Percentiles rank a stretch among this genome's conserved stretches.
These are phyloP conservation scores for Coleophoma eucalyptorum DNA, from an alignment of 2,329 filamentous ascomycete genomes.

Conservation along the genomic window DNA sequence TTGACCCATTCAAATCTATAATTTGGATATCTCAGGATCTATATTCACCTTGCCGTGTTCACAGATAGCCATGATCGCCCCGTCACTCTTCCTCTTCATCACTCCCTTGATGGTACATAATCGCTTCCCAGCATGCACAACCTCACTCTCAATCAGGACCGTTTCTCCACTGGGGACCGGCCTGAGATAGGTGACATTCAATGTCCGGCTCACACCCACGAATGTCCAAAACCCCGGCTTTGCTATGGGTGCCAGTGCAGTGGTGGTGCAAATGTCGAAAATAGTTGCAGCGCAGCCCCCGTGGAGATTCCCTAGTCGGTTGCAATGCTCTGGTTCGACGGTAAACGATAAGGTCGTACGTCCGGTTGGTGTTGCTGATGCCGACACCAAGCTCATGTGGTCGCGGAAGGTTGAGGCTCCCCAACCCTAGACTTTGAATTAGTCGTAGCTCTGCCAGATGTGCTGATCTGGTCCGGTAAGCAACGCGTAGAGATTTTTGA, in stretches of 20 bases:
- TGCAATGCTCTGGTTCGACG: constrained; percentile 47
- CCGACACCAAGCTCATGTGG: constrained; percentile 17
- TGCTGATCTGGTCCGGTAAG: too few relatives aligned
- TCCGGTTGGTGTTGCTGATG: constrained; percentile 15
- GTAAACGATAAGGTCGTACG: constrained; percentile 37
- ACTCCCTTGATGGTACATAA: constrained; percentile 47
- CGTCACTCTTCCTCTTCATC: constrained; percentile 50
- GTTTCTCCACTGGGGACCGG: constrained; percentile 56
- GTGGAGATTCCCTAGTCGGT: constrained; percentile 51
- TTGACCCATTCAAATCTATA: background rate
- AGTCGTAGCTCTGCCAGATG: too few relatives aligned
- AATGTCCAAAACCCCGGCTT: constrained; percentile 56
- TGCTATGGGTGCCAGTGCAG: constrained; percentile 52
- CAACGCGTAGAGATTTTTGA: too few relatives aligned
- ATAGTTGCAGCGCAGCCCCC: constrained; percentile 62
- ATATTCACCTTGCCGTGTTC: constrained; percentile 65
- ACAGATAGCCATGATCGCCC: constrained; percentile 50
- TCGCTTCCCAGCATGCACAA: constrained; percentile 56
- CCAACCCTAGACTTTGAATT: constrained; percentile 19
- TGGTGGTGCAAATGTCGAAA: constrained; percentile 62
- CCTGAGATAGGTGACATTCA: constrained; percentile 65
- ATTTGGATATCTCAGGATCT: constrained; percentile 34
- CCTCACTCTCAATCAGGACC: constrained; percentile 51
- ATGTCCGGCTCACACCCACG: constrained; percentile 61
- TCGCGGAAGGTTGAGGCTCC: constrained; percentile 12